phyloP scores from a whole-genome alignment of 2,329 filamentous ascomycete species.

The Sclerotinia trifoliorum region DNA sequence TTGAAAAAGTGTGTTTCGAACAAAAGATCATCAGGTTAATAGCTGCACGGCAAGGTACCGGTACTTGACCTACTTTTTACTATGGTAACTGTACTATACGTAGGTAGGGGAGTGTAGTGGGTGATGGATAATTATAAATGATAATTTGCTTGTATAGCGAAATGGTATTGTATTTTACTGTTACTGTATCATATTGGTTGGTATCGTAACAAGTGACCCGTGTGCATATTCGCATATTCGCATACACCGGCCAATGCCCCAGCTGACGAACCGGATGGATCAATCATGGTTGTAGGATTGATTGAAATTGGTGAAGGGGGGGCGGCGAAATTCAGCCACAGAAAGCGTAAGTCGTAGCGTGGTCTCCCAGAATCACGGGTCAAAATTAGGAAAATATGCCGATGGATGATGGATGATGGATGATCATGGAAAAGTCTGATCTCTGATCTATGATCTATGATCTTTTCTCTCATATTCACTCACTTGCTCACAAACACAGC shows the following conservation, averaged over 20 bases:
- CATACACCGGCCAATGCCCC: background rate
- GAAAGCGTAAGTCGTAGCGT: conserved; percentile 12
- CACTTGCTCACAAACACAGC: background rate
- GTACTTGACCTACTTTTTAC: background rate
- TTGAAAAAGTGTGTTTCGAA: conserved; percentile 16
- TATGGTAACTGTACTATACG: background rate
- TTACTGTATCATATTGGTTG: no score
- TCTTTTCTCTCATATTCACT: background rate
- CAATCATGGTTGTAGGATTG: background rate
- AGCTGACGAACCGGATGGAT: conserved; percentile 14
- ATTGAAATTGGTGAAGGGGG: background rate
- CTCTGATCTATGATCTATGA: background rate
- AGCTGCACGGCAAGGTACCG: background rate
- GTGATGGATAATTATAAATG: background rate
- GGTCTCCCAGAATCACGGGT: conserved; percentile 18
- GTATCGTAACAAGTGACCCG: conserved; percentile 6
- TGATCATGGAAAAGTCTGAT: conserved; percentile 17
- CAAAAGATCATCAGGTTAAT: conserved; percentile 4
- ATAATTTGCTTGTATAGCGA: background rate
- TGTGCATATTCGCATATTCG: background rate
- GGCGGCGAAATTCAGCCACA: conserved; percentile 16
- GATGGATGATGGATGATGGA: background rate
- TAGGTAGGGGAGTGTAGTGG: background rate
- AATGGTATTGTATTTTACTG: background rate
- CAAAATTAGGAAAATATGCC: conserved; percentile 6